Percentiles rank a stretch among this genome's conserved stretches.
Conservation (phyloP, 2,329 filamentous ascomycete species). For the Sarocladium kiliense region DNA sequence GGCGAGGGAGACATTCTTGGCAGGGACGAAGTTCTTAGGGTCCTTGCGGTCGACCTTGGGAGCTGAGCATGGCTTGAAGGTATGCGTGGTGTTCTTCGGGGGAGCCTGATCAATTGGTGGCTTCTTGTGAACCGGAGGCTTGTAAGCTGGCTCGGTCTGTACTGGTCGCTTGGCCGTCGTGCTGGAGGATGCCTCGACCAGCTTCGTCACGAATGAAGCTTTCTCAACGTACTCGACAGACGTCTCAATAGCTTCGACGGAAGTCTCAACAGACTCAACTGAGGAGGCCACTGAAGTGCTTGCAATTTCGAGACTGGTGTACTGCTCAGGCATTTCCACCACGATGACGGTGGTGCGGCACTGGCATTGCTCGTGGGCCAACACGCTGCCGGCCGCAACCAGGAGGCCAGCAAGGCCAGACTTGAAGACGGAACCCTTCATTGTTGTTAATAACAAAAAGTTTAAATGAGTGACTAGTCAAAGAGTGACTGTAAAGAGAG, state of each 20-base stretch:
- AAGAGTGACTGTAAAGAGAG: background rate
- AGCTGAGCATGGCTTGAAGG: background rate
- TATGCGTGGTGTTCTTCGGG: background rate
- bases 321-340: slow-evolving; percentile 2
- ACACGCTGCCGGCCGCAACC: background rate
- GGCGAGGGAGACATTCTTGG: background rate
- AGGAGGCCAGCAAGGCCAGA: background rate
- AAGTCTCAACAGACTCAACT: too few relatives aligned
- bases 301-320: background rate
- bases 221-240: background rate
- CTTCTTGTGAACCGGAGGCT: background rate
- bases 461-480: background rate
- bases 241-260: background rate
- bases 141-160: background rate
- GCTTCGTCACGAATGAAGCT: background rate
- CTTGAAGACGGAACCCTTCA: background rate
- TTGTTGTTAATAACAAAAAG: background rate
- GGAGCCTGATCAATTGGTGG: background rate
- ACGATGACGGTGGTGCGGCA: slow-evolving; percentile 3
- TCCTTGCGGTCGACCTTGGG: background rate
- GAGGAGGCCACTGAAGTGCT: too few relatives aligned
- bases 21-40: background rate
- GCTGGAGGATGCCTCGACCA: background rate
- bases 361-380: background rate
- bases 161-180: background rate